Percentiles rank a stretch among this genome's conserved stretches.
phyloP scores from a whole-genome alignment of 1,139 yeast species.

The Debaryomyces fabryi region DNA sequence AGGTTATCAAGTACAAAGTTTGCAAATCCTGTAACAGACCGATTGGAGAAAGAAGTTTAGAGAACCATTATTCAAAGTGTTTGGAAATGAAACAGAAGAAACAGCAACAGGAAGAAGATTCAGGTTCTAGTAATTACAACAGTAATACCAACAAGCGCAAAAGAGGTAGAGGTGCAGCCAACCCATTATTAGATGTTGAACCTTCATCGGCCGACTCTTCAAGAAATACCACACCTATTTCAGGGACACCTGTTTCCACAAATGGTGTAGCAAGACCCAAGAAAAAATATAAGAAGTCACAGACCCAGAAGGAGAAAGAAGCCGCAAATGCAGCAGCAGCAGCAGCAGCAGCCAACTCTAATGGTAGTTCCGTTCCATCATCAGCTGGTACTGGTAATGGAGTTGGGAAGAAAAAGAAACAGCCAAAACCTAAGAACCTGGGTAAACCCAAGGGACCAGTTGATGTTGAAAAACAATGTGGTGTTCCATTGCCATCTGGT shows the following conservation, averaged over 20 bases:
- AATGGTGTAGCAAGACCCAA: slow-evolving; percentile 33
- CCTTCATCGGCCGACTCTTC: slow-evolving; percentile 47
- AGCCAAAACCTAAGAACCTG: slow-evolving; percentile 52
- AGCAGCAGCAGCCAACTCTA: slow-evolving; percentile 37
- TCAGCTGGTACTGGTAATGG: slow-evolving; percentile 19
- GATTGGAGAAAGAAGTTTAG: slow-evolving; percentile 50
- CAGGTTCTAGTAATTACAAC: slow-evolving; percentile 9
- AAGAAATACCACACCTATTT: slow-evolving; percentile 42
- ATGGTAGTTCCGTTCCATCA: slow-evolving; percentile 12
- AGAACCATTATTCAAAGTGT: slow-evolving; percentile 52
- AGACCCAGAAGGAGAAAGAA: slow-evolving; percentile 49
- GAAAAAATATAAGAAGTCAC: slow-evolving; percentile 49
- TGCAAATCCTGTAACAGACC: slow-evolving; percentile 72
- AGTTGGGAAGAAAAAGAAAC: slow-evolving; percentile 40
- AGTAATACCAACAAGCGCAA: slow-evolving; percentile 30
- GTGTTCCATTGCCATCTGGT: slow-evolving; percentile 90
- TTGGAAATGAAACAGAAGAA: slow-evolving; percentile 49
- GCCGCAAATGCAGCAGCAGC: slow-evolving; percentile 54
- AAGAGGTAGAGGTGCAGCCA: slow-evolving; percentile 30
- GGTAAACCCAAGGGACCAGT: slow-evolving; percentile 79
- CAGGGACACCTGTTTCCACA: slow-evolving; percentile 26
- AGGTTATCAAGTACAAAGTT: slow-evolving; percentile 57
- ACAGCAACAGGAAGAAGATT: slow-evolving; percentile 29
- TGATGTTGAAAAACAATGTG: slow-evolving; percentile 95
- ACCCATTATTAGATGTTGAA: slow-evolving; percentile 34